phyloP scores from a whole-genome alignment of 1,284 basidiomycete species.

The Cryptococcus jaspeensis region DNA sequence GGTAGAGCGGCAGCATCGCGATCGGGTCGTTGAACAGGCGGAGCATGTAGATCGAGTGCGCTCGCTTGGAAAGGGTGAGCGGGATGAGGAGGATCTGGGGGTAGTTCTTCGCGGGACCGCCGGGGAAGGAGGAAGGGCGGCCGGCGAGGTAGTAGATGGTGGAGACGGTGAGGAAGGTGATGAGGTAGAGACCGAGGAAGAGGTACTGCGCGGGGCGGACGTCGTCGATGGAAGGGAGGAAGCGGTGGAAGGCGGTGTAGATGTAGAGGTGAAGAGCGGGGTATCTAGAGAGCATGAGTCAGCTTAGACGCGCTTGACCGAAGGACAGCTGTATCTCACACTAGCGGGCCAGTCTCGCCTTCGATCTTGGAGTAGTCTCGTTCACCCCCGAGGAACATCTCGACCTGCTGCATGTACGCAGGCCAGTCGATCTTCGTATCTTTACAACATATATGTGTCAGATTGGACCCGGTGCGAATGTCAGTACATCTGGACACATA shows the following conservation, averaged over 20 bases:
- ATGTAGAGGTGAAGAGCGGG: slow-evolving; percentile 90
- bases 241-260: slow-evolving; percentile 67
- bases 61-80: slow-evolving; percentile 81
- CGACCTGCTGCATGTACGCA: slow-evolving; percentile 64
- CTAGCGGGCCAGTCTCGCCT: slow-evolving; percentile 90
- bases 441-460: too few relatives aligned
- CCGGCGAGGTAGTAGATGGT: slow-evolving; percentile 65
- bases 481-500: too few relatives aligned
- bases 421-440: slow-evolving; percentile 96
- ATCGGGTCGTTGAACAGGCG: slow-evolving; percentile 96
- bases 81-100: slow-evolving; percentile 79
- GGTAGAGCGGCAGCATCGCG: slow-evolving; percentile 62
- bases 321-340: slow-evolving; percentile 60
- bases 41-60: slow-evolving; percentile 90
- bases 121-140: slow-evolving; percentile 1
- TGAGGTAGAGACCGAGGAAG: slow-evolving; percentile 70
- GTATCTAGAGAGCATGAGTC: slow-evolving; percentile 64
- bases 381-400: slow-evolving; percentile 76
- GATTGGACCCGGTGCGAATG: too few relatives aligned
- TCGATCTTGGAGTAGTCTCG: slow-evolving; percentile 79
- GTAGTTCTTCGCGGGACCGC: slow-evolving; percentile 37
- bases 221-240: slow-evolving; percentile 54
- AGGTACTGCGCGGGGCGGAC: slow-evolving; percentile 72
- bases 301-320: too few relatives aligned
- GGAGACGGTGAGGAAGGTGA: slow-evolving; percentile 64